Base-by-base conservation (phyloP, 768 basidiomycete genomes). In the Cyclocybe cylindracea region DNA sequence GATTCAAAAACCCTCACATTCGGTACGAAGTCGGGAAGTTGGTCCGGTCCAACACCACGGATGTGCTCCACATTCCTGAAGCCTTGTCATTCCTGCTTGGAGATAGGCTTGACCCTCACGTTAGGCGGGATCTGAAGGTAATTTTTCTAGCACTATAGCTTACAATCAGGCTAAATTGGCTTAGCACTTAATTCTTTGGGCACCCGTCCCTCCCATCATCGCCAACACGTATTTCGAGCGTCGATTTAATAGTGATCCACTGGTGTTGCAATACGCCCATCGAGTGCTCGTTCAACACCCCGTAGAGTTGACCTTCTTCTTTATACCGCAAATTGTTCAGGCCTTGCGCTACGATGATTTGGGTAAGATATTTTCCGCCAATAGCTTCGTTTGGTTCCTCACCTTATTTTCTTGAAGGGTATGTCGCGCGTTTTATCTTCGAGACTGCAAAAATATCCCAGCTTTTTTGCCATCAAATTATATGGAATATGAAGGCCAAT, bases 401-500 rank as follows among this genome's bases (percentile, higher is more conserved):
- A 24, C 34, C 5, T 34, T 16, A 8, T 16, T 16, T 19, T 5
- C 39, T 16, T 13, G 16, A 39, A 95, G 96, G 92, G 13, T 98
- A 98, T 70, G 93, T 98, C 29, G 83, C 89, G 51, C 85, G 86
- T 16, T 99, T 98, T 78, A 92, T 98, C 59, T 94, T 94, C 58
- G 95, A 98, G 73, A 97, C 95, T 0, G 89, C 96, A 6, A 96
- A 92, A 71, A 93, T 98, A 46, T 98, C 96, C 2, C 95, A 96
- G 66, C 70, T 94, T 18, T 99, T 99, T 75, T 99, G 97, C 65
- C 97, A 99, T 66, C 97, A 99, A 73, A 98, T 98, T 57, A 92
- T 99, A 55, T 99, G 97, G 97, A 99, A 98, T 67, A 98, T 98
- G 97, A 96, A 96, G 63, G 97, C 97, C 4, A 99, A 99, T 63